Conservation (phyloP, 83 land plant genomes). For the Thuja plicata region DNA sequence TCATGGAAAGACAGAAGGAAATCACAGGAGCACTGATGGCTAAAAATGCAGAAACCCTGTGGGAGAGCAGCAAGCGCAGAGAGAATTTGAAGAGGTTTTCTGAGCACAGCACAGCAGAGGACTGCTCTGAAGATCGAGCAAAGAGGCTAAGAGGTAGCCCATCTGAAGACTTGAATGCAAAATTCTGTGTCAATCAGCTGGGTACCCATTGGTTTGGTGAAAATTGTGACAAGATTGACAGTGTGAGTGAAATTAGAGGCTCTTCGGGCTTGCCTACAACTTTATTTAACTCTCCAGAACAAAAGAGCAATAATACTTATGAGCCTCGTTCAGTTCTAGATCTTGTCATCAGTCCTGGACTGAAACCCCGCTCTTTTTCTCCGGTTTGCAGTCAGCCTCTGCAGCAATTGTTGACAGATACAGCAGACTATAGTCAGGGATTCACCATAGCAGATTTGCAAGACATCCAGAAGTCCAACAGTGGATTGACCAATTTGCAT, state of each 20-base stretch:
- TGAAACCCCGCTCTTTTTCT: background rate
- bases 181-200: constrained; percentile 3
- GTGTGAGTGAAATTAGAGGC: constrained; percentile 1
- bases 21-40: too few species aligned
- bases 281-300: constrained; percentile 6
- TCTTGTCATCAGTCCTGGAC: constrained; percentile 10
- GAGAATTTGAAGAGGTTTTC: constrained; percentile 17
- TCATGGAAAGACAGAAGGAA: too few species aligned
- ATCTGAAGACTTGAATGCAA: constrained; percentile 2
- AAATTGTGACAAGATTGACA: constrained; percentile 6
- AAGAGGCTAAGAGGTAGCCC: constrained; percentile 12
- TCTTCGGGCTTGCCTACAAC: background rate
- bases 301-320: background rate
- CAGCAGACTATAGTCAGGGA: background rate
- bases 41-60: constrained; percentile 14
- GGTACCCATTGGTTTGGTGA: constrained; percentile 13
- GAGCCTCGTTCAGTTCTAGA: constrained; percentile 12
- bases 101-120: constrained; percentile 4
- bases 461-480: constrained; percentile 13
- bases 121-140: constrained; percentile 14
- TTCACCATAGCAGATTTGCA: constrained; percentile 17
- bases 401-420: background rate
- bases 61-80: constrained; percentile 11
- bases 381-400: constrained; percentile 9
- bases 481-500: constrained; percentile 10